These are phyloP conservation scores for Bipolaris cookei DNA, from an alignment of 2,329 filamentous ascomycete genomes.

Conservation along the genomic window DNA sequence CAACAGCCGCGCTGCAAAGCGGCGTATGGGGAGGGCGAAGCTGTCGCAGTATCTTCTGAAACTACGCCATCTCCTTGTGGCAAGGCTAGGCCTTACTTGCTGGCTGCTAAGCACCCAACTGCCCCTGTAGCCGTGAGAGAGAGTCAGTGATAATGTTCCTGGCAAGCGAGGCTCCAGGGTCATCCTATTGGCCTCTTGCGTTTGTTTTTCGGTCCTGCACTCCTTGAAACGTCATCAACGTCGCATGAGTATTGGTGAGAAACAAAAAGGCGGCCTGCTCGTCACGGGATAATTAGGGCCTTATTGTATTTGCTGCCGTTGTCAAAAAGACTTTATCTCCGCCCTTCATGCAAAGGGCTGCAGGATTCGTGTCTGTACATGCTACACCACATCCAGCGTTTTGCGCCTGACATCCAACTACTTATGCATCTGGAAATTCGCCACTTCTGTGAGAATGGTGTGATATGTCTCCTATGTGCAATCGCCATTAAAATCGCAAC, in stretches of 20 bases:
- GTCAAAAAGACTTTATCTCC: conserved; percentile 13
- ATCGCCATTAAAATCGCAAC: background rate
- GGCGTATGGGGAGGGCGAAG: conserved; percentile 7
- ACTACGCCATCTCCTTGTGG: conserved; percentile 27
- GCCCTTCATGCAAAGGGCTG: conserved; percentile 16
- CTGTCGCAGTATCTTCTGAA: conserved; percentile 24
- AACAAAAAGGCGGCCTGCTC: conserved; percentile 20
- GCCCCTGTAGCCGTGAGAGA: conserved; percentile 12
- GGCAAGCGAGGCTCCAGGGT: conserved; percentile 30
- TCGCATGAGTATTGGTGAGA: conserved; percentile 37
- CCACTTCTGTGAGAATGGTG: background rate
- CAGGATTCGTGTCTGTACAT: conserved; percentile 7
- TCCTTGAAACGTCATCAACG: conserved; percentile 38
- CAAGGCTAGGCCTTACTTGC: conserved; percentile 11
- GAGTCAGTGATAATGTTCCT: conserved; percentile 25
- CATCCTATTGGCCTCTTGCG: conserved; percentile 27
- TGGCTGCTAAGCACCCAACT: background rate
- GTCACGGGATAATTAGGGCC: conserved; percentile 6
- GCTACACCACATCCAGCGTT: conserved; percentile 4
- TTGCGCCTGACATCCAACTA: background rate
- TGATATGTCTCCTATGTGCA: conserved; percentile 4
- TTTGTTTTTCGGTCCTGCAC: conserved; percentile 28
- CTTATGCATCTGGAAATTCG: background rate
- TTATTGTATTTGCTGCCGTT: conserved; percentile 18
- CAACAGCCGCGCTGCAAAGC: conserved; percentile 12